Conservation (phyloP, 1,284 basidiomycete genomes). For the Anthracocystis setariae region DNA sequence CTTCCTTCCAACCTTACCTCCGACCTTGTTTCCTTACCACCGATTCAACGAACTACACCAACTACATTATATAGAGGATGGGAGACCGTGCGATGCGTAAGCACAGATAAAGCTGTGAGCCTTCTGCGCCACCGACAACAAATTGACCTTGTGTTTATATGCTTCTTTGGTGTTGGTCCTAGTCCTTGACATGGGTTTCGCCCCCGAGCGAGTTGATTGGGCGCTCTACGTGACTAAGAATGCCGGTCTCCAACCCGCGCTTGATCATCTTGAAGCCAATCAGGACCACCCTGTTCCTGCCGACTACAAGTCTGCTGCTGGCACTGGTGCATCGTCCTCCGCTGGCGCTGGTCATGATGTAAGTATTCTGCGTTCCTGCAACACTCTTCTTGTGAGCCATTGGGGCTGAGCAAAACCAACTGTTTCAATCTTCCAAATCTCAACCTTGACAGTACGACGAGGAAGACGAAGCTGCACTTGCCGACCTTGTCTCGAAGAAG, state of each 20-base stretch:
- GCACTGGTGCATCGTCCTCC: slow-evolving; percentile 14
- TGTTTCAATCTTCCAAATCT: background rate
- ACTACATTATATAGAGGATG: slow-evolving; percentile 16
- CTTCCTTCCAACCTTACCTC: background rate
- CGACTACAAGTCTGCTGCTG: slow-evolving; percentile 40
- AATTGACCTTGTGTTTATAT: background rate
- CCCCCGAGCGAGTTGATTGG: slow-evolving; percentile 63
- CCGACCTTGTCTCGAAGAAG: slow-evolving; percentile 50
- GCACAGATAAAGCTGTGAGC: background rate
- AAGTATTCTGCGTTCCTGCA: slow-evolving; percentile 3
- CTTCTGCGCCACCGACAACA: background rate
- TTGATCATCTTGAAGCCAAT: slow-evolving; percentile 66
- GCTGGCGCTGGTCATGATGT: slow-evolving; percentile 34
- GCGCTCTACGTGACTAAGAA: slow-evolving; percentile 58
- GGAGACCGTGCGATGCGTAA: slow-evolving; percentile 41
- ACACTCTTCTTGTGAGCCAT: no score
- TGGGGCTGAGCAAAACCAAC: background rate
- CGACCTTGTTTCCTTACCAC: background rate
- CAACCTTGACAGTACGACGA: slow-evolving; percentile 46
- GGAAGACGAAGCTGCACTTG: slow-evolving; percentile 57
- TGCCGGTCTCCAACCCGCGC: slow-evolving; percentile 58
- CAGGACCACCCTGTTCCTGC: slow-evolving; percentile 57
- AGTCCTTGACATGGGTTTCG: slow-evolving; percentile 67
- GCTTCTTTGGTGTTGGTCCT: background rate
- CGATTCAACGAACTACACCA: background rate